Base-by-base conservation (phyloP, 768 basidiomycete species). In the Tremella fuciformis region DNA sequence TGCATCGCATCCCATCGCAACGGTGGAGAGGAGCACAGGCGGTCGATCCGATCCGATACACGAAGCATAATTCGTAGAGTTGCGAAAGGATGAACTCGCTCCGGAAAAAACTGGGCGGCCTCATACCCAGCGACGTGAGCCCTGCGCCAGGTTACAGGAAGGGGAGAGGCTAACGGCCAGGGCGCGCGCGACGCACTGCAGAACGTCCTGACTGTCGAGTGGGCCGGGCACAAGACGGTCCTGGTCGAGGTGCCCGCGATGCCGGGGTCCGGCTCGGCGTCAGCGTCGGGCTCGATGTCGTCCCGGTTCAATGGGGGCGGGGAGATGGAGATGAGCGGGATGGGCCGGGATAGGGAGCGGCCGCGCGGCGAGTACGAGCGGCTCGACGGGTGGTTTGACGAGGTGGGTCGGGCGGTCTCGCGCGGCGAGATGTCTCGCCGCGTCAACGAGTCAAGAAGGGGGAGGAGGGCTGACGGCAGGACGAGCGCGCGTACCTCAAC, bases 171-270 rank as follows among this genome's bases (percentile, higher is more conserved):
- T 6, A n/a, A 46, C 16, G n/a, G 16, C 48, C 49, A 71, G 70
- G 26, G 59, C 42, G 63, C 71, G 15, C 56, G 63, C 40, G 63
- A 41, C 22, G 62, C 54, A 15, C 58, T 73, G 6, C 71, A 73
- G 44, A 70, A 73, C 52, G 69, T 66, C 21, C 49, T 73, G 25
- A 73, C 71, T 39, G 71, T 73, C n/a, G 71, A 73, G 61, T 73
- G 71, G 71, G 55, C 57, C 34, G 65, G 62, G 1, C 51, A 55
- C 34, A 73, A 73, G 62, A 73, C 71, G 34, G 69, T 73, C 3
- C 53, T 73, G 8, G 65, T 73, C 7, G 63, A 73, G 26, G 57
- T 73, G 18, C 69, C 71, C 3, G 51, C 50, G 18, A 22, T n/a
- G 1, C 37, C 52, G 25, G 21, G 42, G 13, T 6, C 42, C 6